phyloP scores from a whole-genome alignment of 2,329 filamentous ascomycete genomes.

The Penicillium aurantiogriseum region DNA sequence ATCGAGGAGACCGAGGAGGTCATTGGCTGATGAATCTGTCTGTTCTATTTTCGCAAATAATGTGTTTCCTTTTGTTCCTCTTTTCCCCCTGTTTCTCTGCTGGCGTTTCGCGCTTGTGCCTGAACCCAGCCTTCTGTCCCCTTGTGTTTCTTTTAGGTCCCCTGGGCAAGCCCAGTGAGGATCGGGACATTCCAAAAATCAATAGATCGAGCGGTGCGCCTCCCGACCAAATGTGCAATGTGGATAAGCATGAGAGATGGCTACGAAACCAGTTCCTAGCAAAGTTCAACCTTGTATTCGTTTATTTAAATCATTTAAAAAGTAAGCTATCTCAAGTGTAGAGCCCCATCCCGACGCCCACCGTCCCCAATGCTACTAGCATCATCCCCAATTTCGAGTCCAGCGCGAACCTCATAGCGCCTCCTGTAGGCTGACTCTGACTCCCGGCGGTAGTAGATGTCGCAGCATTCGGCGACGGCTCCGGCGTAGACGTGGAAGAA shows the following conservation, averaged over 20 bases:
- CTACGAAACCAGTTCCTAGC: slow-evolving; percentile 23
- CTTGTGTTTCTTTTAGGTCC: slow-evolving; percentile 29
- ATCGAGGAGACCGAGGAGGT: slow-evolving; percentile 81
- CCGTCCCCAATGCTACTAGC: slow-evolving; percentile 11
- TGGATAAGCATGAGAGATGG: slow-evolving; percentile 33
- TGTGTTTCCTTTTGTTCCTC: slow-evolving; percentile 30
- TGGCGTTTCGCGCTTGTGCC: slow-evolving; percentile 24
- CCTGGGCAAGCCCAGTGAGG: slow-evolving; percentile 20
- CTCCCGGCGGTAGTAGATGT: neutral
- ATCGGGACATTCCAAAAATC: slow-evolving; percentile 28
- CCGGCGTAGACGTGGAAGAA: slow-evolving; percentile 9
- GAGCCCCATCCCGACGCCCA: slow-evolving; percentile 17
- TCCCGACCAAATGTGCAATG: slow-evolving; percentile 28
- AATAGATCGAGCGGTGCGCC: slow-evolving; percentile 27
- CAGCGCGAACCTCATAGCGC: slow-evolving; percentile 4
- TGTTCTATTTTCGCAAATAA: slow-evolving; percentile 32
- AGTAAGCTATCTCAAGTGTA: slow-evolving; percentile 7
- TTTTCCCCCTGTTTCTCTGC: slow-evolving; percentile 24
- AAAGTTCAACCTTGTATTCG: slow-evolving; percentile 7
- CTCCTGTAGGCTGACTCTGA: slow-evolving; percentile 6
- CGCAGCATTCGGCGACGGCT: slow-evolving; percentile 16
- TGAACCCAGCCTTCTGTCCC: slow-evolving; percentile 28
- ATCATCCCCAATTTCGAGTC: slow-evolving; percentile 7
- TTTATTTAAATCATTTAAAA: neutral
- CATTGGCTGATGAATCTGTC: slow-evolving; percentile 40